Evolutionary conservation across 306 rosid species (phyloP).

Genomic region (Sicyos baderoa): DNA sequence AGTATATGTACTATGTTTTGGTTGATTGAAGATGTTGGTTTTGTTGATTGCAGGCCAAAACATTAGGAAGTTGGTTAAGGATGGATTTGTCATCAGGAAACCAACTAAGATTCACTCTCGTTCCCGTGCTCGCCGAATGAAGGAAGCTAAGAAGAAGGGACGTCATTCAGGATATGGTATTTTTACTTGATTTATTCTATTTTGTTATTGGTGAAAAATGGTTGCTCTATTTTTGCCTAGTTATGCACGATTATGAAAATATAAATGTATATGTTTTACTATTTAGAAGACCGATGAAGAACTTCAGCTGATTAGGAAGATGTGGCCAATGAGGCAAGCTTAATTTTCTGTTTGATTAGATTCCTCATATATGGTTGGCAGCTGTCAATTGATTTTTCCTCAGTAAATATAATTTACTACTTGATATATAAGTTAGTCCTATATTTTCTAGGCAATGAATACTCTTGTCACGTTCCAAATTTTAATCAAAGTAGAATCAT

Average conservation of each 20-base stretch:
- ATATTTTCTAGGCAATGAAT: neutral
- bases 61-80: slow-evolving; percentile 89
- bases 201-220: neutral
- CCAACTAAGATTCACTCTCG: slow-evolving; percentile 96
- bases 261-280: neutral
- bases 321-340: neutral
- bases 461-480: neutral
- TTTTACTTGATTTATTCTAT: neutral
- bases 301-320: neutral
- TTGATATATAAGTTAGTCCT: neutral
- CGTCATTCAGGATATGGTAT: slow-evolving; percentile 98
- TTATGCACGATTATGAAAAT: neutral
- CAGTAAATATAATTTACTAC: neutral
- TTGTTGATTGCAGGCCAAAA: slow-evolving; percentile 61
- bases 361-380: neutral
- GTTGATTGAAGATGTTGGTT: neutral
- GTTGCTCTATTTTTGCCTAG: neutral
- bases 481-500: neutral
- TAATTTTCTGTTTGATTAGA: neutral
- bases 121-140: slow-evolving; percentile 92
- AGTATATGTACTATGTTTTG: neutral
- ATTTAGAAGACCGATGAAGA: neutral
- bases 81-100: slow-evolving; percentile 91
- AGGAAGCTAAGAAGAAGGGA: slow-evolving; percentile 90
- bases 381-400: neutral